phyloP scores from a whole-genome alignment of 2,329 filamentous ascomycete genomes.

The Orbilia ellipsospora region DNA sequence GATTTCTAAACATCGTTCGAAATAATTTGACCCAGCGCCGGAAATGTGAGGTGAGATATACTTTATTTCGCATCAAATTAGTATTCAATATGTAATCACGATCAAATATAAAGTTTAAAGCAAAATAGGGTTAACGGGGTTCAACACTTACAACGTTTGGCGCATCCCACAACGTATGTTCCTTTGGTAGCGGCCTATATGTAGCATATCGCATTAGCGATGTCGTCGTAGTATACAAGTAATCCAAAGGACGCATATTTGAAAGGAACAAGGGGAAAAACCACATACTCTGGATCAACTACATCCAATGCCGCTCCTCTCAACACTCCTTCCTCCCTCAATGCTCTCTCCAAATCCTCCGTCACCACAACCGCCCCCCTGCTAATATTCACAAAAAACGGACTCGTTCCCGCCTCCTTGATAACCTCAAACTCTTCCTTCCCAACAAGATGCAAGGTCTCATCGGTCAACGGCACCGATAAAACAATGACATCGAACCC shows the following conservation, averaged over 20 bases:
- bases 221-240: not conserved
- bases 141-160: slow-evolving; percentile 72
- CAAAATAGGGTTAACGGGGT: not conserved
- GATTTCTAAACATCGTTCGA: slow-evolving; percentile 70
- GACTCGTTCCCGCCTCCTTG: slow-evolving; percentile 62
- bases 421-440: slow-evolving; percentile 67
- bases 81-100: slow-evolving; percentile 58
- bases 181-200: slow-evolving; percentile 70
- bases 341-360: slow-evolving; percentile 71
- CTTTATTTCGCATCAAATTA: slow-evolving; percentile 58
- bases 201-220: not conserved
- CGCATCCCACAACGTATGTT: slow-evolving; percentile 76
- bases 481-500: slow-evolving; percentile 68
- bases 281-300: slow-evolving; percentile 74
- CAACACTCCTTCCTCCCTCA: slow-evolving; percentile 66
- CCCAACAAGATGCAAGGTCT: slow-evolving; percentile 68
- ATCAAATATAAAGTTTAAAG: slow-evolving; percentile 61
- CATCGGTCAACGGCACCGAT: slow-evolving; percentile 67
- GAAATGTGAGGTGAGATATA: slow-evolving; percentile 67
- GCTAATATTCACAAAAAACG: slow-evolving; percentile 78
- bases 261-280: no score
- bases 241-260: not conserved
- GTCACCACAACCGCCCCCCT: slow-evolving; percentile 74
- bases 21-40: slow-evolving; percentile 68
- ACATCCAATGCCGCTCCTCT: slow-evolving; percentile 80